Evolutionary conservation across 768 basidiomycete genomes (phyloP).

Genomic region (Tricholoma saponaceum): DNA sequence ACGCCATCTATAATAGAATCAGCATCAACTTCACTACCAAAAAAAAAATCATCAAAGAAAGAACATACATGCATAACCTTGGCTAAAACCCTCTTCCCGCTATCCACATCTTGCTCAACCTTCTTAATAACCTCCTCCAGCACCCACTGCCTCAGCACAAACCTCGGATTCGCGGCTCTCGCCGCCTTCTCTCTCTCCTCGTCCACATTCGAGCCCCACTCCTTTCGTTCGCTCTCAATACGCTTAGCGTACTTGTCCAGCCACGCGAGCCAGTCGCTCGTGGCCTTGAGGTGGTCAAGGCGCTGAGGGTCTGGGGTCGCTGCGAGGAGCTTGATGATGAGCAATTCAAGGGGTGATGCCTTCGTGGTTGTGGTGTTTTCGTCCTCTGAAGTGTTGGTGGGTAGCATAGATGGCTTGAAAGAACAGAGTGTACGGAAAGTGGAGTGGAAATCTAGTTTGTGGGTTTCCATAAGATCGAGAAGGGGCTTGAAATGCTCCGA

Average conservation of each 20-base stretch:
- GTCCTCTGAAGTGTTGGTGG: slow-evolving; percentile 5
- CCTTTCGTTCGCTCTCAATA: slow-evolving; percentile 45
- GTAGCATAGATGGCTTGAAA: slow-evolving; percentile 48
- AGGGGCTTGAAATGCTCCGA: slow-evolving; percentile 57
- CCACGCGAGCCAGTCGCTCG: slow-evolving; percentile 58
- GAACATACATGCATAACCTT: slow-evolving; percentile 76
- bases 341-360: slow-evolving; percentile 29
- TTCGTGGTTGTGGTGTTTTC: neutral
- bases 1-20: slow-evolving; percentile 63
- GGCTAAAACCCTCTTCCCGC: slow-evolving; percentile 64
- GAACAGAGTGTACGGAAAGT: slow-evolving; percentile 71
- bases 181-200: slow-evolving; percentile 45
- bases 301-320: slow-evolving; percentile 42
- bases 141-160: slow-evolving; percentile 93
- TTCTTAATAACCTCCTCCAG: slow-evolving; percentile 86
- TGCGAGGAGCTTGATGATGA: slow-evolving; percentile 41
- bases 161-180: slow-evolving; percentile 76
- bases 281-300: slow-evolving; percentile 42
- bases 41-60: slow-evolving; percentile 2
- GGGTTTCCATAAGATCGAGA: slow-evolving; percentile 66
- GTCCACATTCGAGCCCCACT: slow-evolving; percentile 45
- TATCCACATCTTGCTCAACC: slow-evolving; percentile 61
- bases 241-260: slow-evolving; percentile 57
- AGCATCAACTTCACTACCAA: neutral
- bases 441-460: slow-evolving; percentile 83